These are phyloP conservation scores for Leccinellum rugosiceps DNA, from an alignment of 768 basidiomycete genomes.

Conservation along the genomic window DNA sequence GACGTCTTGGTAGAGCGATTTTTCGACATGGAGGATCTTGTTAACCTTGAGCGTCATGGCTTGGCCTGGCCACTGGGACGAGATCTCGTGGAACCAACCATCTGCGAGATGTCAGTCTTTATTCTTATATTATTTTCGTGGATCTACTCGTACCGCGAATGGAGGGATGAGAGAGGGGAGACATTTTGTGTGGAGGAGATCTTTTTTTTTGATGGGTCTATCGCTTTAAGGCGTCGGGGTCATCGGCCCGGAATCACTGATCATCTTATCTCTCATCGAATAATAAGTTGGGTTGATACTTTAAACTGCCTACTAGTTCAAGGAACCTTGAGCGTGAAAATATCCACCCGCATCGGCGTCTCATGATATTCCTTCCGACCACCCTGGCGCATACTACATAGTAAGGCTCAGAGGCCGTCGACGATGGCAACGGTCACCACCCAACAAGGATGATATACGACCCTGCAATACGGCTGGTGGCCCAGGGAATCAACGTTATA, in stretches of 20 bases:
- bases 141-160: slow-evolving; percentile 40
- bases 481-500: not conserved
- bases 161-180: slow-evolving; percentile 55
- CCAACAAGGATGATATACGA: not conserved
- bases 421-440: not conserved
- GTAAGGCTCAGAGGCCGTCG: not conserved
- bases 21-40: slow-evolving; percentile 91
- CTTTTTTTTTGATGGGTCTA: no score
- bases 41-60: slow-evolving; percentile 97
- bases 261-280: slow-evolving; percentile 6
- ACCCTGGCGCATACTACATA: not conserved
- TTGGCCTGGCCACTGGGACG: slow-evolving; percentile 95
- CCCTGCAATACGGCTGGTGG: not conserved
- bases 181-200: slow-evolving; percentile 36
- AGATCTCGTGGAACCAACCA: slow-evolving; percentile 96
- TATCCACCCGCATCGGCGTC: no score
- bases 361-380: not conserved
- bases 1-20: slow-evolving; percentile 93
- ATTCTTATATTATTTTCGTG: not conserved
- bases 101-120: slow-evolving; percentile 41
- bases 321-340: not conserved
- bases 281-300: not conserved
- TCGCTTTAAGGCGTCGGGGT: no score
- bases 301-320: not conserved
- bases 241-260: not conserved